phyloP scores from a whole-genome alignment of 176 grass and related monocot genomes.

The Puya raimondii region DNA sequence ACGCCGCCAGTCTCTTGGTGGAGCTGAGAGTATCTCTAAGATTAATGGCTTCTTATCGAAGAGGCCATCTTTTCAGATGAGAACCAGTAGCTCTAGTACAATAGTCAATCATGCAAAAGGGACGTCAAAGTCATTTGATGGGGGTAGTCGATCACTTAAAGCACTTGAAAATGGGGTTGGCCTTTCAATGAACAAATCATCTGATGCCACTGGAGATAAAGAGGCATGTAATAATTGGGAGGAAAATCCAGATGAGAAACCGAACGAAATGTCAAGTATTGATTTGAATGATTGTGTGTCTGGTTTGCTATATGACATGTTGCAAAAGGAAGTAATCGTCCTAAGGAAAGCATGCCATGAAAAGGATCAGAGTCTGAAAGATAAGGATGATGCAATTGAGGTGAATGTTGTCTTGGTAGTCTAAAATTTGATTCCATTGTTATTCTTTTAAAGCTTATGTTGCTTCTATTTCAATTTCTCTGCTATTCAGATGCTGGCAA shows the following conservation, averaged over 20 bases:
- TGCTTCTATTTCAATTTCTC: conserved; percentile 10
- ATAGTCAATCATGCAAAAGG: conserved; percentile 92
- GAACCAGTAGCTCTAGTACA: conserved; percentile 58
- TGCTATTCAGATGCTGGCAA: conserved; percentile 63
- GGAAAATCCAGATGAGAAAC: conserved; percentile 40
- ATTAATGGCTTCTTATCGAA: conserved; percentile 64
- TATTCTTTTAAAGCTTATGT: neutral
- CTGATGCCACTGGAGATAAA: conserved; percentile 52
- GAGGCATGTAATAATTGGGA: conserved; percentile 38
- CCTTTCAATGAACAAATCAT: conserved; percentile 44
- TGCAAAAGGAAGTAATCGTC: conserved; percentile 85
- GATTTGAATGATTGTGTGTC: conserved; percentile 65
- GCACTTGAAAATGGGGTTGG: conserved; percentile 45
- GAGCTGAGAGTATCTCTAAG: conserved; percentile 58
- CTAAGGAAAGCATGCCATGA: conserved; percentile 78
- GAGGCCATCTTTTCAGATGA: conserved; percentile 82
- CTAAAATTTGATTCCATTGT: conserved; percentile 1
- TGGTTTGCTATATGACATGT: conserved; percentile 77
- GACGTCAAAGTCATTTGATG: conserved; percentile 87
- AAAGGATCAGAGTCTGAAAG: conserved; percentile 87
- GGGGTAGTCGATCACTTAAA: conserved; percentile 60
- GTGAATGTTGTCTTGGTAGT: conserved; percentile 20
- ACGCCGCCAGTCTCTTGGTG: conserved; percentile 53
- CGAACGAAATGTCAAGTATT: conserved; percentile 26
- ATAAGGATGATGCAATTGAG: conserved; percentile 94